phyloP scores from a whole-genome alignment of 805 yeast species.

The Yarrowia divulgata region DNA sequence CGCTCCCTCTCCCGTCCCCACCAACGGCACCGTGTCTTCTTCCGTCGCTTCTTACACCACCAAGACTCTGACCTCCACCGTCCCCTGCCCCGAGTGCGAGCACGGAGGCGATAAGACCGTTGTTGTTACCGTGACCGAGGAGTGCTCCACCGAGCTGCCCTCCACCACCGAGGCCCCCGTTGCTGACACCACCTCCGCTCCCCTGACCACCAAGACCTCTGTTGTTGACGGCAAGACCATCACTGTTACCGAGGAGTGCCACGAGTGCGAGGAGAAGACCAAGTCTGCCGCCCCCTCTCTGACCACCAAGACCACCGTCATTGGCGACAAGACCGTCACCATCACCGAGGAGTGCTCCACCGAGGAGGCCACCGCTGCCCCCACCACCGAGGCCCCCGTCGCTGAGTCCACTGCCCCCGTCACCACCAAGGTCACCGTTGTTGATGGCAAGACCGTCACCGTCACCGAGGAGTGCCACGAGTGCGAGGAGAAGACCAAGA shows the following conservation, averaged over 20 bases:
- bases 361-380: slow-evolving; percentile 39
- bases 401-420: slow-evolving; percentile 32
- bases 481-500: slow-evolving; percentile 39
- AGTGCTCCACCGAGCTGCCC: slow-evolving; percentile 41
- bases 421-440: slow-evolving; percentile 57
- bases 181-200: slow-evolving; percentile 79
- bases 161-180: slow-evolving; percentile 55
- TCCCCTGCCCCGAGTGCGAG: slow-evolving; percentile 45
- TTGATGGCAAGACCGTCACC: slow-evolving; percentile 72
- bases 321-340: slow-evolving; percentile 22
- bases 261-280: slow-evolving; percentile 27
- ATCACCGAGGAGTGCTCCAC: slow-evolving; percentile 39
- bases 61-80: slow-evolving; percentile 42
- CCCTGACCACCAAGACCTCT: slow-evolving; percentile 48
- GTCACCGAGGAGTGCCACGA: slow-evolving; percentile 75
- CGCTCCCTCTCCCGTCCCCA: slow-evolving; percentile 41
- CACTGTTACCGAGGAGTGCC: slow-evolving; percentile 56
- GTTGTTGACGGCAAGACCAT: slow-evolving; percentile 34
- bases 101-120: slow-evolving; percentile 39
- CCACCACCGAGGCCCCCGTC: slow-evolving; percentile 42
- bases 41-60: slow-evolving; percentile 39
- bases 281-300: slow-evolving; percentile 62
- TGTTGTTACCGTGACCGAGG: slow-evolving; percentile 38
- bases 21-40: slow-evolving; percentile 24
- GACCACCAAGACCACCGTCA: slow-evolving; percentile 49